Base-by-base conservation (phyloP, 2,329 filamentous ascomycete species). In the Apiospora saccharicola region DNA sequence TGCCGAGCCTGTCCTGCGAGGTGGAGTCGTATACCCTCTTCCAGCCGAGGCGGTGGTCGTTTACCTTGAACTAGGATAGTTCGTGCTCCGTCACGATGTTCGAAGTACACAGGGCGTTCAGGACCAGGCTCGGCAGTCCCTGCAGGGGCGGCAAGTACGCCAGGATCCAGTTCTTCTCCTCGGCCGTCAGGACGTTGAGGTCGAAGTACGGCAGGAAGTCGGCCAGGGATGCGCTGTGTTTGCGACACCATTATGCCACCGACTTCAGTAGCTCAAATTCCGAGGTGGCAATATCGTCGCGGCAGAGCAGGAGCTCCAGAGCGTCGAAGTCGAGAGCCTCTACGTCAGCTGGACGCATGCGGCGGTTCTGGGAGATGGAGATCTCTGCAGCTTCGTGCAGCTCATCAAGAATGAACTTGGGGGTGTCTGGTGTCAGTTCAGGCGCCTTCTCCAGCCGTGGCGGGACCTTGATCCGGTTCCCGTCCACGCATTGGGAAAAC, bases 401-500 rank as follows among this genome's bases (percentile, higher is more conserved):
- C 24, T 79, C 74, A 71, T 84, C 82, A 1, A 85, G 78, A 24
- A 85, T 79, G 69, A 84, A 84, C 0, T 77, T 76, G 16, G 74
- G 70, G 0, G 73, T 74, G 4, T 75, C 71, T 4, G 74, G 37
- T 16, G 72, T 43, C 14, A 76, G 74, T 6, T n/a, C 3, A 1
- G 81, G 81, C 22, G 79, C 75, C 41, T 79, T 76, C 67, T 81
- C 76, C 0, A 84, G 78, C 37, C 78, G 77, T 26, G 75, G 71
- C 0, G 83, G 82, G 43, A 84, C 74, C 68, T 76, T 80, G 70
- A 85, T 82, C 12, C 78, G 76, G 70, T 84, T 84, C 0, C 82
- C 83, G 72, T 85, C 83, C 10, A 85, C 83, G 70, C 82, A 83
- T 70, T 79, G 79, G 5, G 83, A 84, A 72, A 84, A 84, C 4